These are phyloP conservation scores for Rutstroemia sydowiana DNA, from an alignment of 2,329 filamentous ascomycete species.

Conservation along the genomic window DNA sequence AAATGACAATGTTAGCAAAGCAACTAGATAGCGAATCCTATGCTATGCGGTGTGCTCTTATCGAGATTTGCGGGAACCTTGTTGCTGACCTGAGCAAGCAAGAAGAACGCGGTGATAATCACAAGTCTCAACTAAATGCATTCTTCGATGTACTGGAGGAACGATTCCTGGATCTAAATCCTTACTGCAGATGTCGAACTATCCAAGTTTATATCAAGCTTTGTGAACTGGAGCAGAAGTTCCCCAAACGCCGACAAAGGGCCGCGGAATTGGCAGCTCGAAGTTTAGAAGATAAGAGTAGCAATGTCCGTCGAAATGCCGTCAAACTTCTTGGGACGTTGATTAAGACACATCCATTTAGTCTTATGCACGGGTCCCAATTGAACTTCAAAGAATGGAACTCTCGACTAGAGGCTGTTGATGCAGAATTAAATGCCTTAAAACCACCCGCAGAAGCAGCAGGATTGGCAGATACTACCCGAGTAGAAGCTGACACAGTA, in stretches of 20 bases:
- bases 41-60: conserved; percentile 84
- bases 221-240: conserved; percentile 93
- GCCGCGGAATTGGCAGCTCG: conserved; percentile 80
- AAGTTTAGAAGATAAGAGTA: conserved; percentile 95
- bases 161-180: conserved; percentile 92
- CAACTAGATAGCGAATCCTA: conserved; percentile 97
- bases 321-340: conserved; percentile 85
- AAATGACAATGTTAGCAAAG: conserved; percentile 92
- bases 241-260: conserved; percentile 81
- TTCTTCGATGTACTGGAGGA: conserved; percentile 97
- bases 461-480: conserved; percentile 58
- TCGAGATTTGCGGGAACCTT: conserved; percentile 96
- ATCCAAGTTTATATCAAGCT: conserved; percentile 91
- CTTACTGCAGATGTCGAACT: conserved; percentile 84
- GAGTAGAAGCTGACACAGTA: conserved; percentile 63
- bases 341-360: conserved; percentile 92
- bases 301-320: conserved; percentile 89
- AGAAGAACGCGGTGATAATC: conserved; percentile 84
- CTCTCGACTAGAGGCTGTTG: conserved; percentile 70
- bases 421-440: conserved; percentile 72
- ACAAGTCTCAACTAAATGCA: conserved; percentile 90
- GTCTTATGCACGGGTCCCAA: conserved; percentile 81
- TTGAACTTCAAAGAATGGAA: conserved; percentile 83
- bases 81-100: conserved; percentile 84
- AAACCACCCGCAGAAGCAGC: conserved; percentile 69